Base-by-base conservation (phyloP, 371 early-diverging fungal genomes). In the Mortierella sp. region DNA sequence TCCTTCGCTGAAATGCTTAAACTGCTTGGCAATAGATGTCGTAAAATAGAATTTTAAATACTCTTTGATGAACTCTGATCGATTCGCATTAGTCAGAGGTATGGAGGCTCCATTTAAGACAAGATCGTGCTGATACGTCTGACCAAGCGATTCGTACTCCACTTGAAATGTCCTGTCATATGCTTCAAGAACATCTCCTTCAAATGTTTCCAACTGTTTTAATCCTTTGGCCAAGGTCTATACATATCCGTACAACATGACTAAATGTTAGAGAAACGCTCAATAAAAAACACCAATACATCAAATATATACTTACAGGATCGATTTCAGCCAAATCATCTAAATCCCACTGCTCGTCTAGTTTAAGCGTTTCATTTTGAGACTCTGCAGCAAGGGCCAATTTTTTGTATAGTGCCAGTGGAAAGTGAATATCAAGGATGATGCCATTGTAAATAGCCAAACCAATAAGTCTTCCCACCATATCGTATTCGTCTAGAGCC, bases 371-470 rank as follows among this genome's bases (percentile, higher is more conserved):
- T 13, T 79, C 75, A 1, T 68, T 64, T 17, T 58, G 66, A 2
- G 74, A 28, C n/a, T 79, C 80, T 26, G 70, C 70, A 0, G 70
- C 64, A 13, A 62, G n/a, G 22, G 70, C 74, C 13, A 99, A 83
- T 83, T 98, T 99, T 83, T 96, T 97, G 76, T 96, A 98, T 56
- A 95, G 91, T 0, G 95, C 96, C 43, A 90, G 84, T 0, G 99
- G 96, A 58, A 99, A 90, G 66, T 93, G 95, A 23, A 97, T 87
- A 76, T 97, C 97, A 15, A 99, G 83, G 67, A 96, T 94, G 51
- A 91, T 94, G 42, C 93, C 92, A 79, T 99, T 97, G 75, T 97
- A 96, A 35, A 99, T 93, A 9, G 98, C 97, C 54, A 98, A 80
- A 1, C 98, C 99, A 34, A 98, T 88, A 3, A 98, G 90, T 5